Evolutionary conservation across 108 stramenopile species (phyloP), one percentile per base, ranked within the genome.

Genomic region (Mediolabrus comicus): DNA sequence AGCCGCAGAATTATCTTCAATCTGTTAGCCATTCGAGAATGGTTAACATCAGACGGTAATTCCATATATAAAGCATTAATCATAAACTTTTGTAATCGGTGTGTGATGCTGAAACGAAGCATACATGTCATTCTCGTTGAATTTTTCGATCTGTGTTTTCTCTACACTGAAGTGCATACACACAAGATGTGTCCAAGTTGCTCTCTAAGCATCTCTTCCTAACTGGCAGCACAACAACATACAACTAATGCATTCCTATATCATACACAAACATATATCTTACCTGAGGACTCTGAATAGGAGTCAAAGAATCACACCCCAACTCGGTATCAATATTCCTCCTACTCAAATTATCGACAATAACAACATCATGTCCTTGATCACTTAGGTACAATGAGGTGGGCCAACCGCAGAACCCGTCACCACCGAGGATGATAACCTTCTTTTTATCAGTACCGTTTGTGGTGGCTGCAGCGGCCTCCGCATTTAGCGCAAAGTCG

Each of bases 361-460:
- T 91, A 28, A 96, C 86, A 19, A 98, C 88, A 67, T 90, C 90
- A 69, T 94, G 92, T 43, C 94, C 94, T 79, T 83, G 85, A 68
- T 97, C 98, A 56, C 81, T 83, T 46, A 98, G 73, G 69, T 97
- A 89, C 35, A 98, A 71, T 19, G 93, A 86, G 8, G 97, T 97
- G 29, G 98, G 98, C 98, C 98, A 98, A 57, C 98, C 98, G 73
- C 98, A 98, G 87, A 98, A 98, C 3, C 98, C 98, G 63, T 98
- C 98, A 30, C 96, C 98, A 43, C 95, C 97, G 46, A 96, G 77
- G 38, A 96, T 84, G 64, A 97, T 68, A 38, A 97, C 82, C 75
- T 95, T 97, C 75, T 97, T 97, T 65, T 83, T 84, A 30, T 81
- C 80, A 25, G 77, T 71, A 49, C 60, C 70, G 41, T 62, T 71